phyloP scores from a whole-genome alignment of 1,284 basidiomycete species.

The Farysia itapuensis region DNA sequence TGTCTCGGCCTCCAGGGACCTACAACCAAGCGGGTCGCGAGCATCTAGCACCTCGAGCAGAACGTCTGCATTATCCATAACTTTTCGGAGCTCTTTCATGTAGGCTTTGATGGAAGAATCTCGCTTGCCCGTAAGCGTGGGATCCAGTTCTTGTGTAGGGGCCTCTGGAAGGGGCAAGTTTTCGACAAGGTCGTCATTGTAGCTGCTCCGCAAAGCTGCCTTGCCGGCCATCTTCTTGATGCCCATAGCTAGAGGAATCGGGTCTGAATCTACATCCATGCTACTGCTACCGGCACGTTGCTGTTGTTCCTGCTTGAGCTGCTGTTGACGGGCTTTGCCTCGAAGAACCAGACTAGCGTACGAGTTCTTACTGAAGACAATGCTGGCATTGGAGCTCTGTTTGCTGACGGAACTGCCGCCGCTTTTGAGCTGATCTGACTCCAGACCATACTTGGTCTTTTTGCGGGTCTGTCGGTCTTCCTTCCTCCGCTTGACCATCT shows the following conservation, averaged over 20 bases:
- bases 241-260: conserved; percentile 2
- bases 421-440: conserved; percentile 10
- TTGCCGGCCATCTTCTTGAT: conserved; percentile 12
- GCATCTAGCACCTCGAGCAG: conserved; percentile 64
- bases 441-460: conserved; percentile 21
- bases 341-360: conserved; percentile 28
- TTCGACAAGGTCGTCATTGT: neutral
- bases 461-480: conserved; percentile 32
- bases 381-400: conserved; percentile 21
- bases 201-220: conserved; percentile 3
- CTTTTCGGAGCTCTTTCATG: conserved; percentile 72
- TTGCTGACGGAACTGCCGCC: conserved; percentile 7
- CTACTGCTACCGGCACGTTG: neutral
- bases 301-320: conserved; percentile 14
- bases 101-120: conserved; percentile 60
- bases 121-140: conserved; percentile 27
- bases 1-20: conserved; percentile 48
- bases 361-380: conserved; percentile 32
- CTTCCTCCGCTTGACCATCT: conserved; percentile 25
- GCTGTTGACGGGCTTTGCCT: conserved; percentile 21
- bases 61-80: conserved; percentile 90
- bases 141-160: conserved; percentile 8
- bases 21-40: conserved; percentile 64
- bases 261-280: conserved; percentile 5
- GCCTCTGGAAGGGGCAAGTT: too few species aligned